A percentile compares a stretch with the other conserved stretches of the same genome.
phyloP scores from a whole-genome alignment of 1,139 yeast genomes.

The Geotrichum australiense region DNA sequence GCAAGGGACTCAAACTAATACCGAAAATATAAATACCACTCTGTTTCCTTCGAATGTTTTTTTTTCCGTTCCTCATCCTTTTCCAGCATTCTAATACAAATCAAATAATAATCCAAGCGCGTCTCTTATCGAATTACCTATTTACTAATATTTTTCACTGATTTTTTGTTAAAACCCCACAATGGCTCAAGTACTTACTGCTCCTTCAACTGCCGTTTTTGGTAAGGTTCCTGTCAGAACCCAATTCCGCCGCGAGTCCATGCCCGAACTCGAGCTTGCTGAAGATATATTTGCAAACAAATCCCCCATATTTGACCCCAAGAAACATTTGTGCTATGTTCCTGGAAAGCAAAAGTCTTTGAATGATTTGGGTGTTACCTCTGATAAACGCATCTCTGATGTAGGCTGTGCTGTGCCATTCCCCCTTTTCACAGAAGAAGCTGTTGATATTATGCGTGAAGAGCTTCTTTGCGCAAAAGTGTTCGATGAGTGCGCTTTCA shows the following conservation, averaged over 20 bases:
- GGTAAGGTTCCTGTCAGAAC: constrained; percentile 9
- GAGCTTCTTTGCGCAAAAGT: constrained; percentile 43
- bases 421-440: constrained; percentile 52
- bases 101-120: too few species aligned
- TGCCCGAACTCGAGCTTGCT: constrained; percentile 13
- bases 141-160: neutral
- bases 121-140: neutral
- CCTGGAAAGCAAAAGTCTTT: constrained; percentile 7
- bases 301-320: constrained; percentile 11
- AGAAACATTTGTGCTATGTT: constrained; percentile 9
- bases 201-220: constrained; percentile 5
- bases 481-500: constrained; percentile 42
- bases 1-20: too few species aligned
- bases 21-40: too few species aligned
- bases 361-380: constrained; percentile 9
- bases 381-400: constrained; percentile 14
- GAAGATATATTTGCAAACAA: neutral
- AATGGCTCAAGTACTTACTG: constrained; percentile 8
- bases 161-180: neutral
- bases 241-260: constrained; percentile 11
- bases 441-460: constrained; percentile 48
- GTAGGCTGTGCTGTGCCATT: constrained; percentile 40
- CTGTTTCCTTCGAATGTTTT: too few species aligned
- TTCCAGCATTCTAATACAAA: too few species aligned
- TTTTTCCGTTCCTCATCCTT: too few species aligned